A percentile compares a stretch with the other conserved stretches of the same genome.
These are phyloP conservation scores for Verticillium klebahnii DNA, from an alignment of 2,329 filamentous ascomycete species.

Conservation along the genomic window DNA sequence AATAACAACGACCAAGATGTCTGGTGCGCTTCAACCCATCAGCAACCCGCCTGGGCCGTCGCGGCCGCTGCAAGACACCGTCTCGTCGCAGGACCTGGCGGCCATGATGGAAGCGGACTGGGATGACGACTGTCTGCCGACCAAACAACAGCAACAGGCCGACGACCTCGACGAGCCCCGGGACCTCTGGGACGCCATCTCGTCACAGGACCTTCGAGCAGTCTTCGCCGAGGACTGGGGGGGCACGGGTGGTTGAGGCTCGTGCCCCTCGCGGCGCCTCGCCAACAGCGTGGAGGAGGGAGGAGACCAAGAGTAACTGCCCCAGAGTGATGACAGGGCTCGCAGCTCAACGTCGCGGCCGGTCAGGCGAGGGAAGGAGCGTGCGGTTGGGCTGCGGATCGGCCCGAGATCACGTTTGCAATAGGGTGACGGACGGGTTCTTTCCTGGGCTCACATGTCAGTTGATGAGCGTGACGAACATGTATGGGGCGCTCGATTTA, in stretches of 20 bases:
- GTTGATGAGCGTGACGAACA: too few species aligned
- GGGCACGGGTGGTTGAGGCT: neutral
- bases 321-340: too few species aligned
- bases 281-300: too few species aligned
- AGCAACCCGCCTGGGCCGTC: neutral
- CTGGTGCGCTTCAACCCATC: neutral
- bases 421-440: too few species aligned
- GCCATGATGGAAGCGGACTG: neutral
- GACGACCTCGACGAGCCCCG: neutral
- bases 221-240: neutral
- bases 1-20: neutral
- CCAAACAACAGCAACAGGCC: neutral
- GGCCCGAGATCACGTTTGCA: too few species aligned
- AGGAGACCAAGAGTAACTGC: too few species aligned
- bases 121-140: neutral
- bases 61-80: neutral
- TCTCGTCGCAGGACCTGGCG: conserved; percentile 7
- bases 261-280: too few species aligned
- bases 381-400: too few species aligned
- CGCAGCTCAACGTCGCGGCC: too few species aligned
- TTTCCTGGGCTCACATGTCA: too few species aligned
- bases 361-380: too few species aligned
- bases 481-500: neutral
- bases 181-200: neutral
- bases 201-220: neutral